phyloP scores from a whole-genome alignment of 352 stramenopile species.

The Halophytophthora polymorphica region DNA sequence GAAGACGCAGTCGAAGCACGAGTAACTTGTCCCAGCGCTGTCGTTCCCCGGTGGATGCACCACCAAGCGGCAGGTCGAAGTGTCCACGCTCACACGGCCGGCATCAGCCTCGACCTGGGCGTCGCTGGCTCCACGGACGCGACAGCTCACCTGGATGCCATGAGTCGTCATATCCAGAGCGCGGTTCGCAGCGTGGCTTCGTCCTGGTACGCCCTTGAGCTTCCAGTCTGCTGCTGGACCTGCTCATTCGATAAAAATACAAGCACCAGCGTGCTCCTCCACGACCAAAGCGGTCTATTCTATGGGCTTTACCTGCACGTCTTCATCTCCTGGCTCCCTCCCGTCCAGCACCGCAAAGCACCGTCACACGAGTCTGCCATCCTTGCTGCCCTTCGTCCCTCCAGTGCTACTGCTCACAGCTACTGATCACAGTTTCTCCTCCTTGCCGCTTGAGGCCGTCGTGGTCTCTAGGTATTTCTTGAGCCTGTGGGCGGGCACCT shows the following conservation, averaged over 20 bases:
- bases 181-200: too few species aligned
- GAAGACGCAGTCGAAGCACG: constrained; percentile 57
- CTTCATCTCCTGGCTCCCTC: too few species aligned
- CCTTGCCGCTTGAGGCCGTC: constrained; percentile 28
- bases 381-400: too few species aligned
- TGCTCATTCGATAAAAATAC: too few species aligned
- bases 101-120: background rate
- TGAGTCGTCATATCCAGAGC: constrained; percentile 22
- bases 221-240: too few species aligned
- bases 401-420: background rate
- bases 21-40: constrained; percentile 10
- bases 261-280: too few species aligned
- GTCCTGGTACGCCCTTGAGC: too few species aligned
- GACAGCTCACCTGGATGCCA: constrained; percentile 65
- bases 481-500: constrained; percentile 37
- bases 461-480: constrained; percentile 61
- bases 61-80: constrained; percentile 3
- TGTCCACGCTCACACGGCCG: constrained; percentile 13
- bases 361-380: background rate
- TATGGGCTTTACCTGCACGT: too few species aligned
- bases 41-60: background rate
- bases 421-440: constrained; percentile 24
- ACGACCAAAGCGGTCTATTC: too few species aligned
- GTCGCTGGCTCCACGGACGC: constrained; percentile 28
- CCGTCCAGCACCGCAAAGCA: background rate